Evolutionary conservation across 306 rosid species (phyloP).

Genomic region (Echinosophora koreensis): DNA sequence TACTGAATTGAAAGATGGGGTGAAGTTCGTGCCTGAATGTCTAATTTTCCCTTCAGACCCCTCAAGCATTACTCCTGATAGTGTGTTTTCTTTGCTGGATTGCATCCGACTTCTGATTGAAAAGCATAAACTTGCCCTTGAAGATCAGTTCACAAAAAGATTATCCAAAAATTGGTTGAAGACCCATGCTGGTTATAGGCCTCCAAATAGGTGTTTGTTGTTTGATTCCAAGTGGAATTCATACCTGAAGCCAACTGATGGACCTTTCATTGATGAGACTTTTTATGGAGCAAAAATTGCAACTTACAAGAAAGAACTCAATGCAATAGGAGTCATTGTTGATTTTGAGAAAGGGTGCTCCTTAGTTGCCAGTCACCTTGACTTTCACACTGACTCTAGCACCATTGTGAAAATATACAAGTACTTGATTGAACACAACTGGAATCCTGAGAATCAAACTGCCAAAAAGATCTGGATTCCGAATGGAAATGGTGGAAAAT

Average conservation of each 20-base stretch:
- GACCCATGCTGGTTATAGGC: conserved; percentile 63
- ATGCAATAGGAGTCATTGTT: conserved; percentile 58
- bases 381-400: conserved; percentile 39
- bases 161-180: conserved; percentile 69
- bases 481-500: conserved; percentile 49
- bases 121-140: conserved; percentile 21
- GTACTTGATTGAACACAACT: conserved; percentile 52
- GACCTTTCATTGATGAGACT: conserved; percentile 70
- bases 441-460: conserved; percentile 59
- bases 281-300: conserved; percentile 59
- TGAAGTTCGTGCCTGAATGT: conserved; percentile 50
- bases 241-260: conserved; percentile 59
- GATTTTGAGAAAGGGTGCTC: conserved; percentile 53
- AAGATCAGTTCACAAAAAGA: conserved; percentile 43
- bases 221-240: conserved; percentile 56
- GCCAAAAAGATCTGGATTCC: conserved; percentile 65
- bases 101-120: conserved; percentile 49
- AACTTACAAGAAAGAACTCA: conserved; percentile 59
- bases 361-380: conserved; percentile 60
- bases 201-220: conserved; percentile 64
- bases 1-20: conserved; percentile 59
- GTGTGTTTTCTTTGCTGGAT: conserved; percentile 62
- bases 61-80: conserved; percentile 47
- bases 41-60: conserved; percentile 58
- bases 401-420: conserved; percentile 55